Evolutionary conservation across 202 grass and related monocot genomes (phyloP).

Genomic region (Alloteropsis angusta): DNA sequence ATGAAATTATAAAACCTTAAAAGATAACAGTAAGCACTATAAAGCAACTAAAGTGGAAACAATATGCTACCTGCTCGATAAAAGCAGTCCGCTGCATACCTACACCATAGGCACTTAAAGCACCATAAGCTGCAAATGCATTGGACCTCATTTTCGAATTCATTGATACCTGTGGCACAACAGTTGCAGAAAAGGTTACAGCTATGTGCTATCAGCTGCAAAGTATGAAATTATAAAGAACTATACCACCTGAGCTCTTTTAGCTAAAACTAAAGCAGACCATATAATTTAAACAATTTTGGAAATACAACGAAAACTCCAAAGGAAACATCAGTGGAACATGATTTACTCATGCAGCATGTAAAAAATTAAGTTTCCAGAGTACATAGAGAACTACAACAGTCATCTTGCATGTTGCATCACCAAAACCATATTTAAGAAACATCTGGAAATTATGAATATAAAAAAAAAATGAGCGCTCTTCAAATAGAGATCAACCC

Average conservation of each 20-base stretch:
- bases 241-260: not conserved
- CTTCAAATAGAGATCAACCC: not conserved
- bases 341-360: not conserved
- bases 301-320: not conserved
- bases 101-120: conserved; percentile 69
- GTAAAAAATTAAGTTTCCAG: conserved; percentile 3
- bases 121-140: conserved; percentile 97
- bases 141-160: conserved; percentile 93
- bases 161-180: conserved; percentile 67
- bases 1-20: not conserved
- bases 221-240: conserved; percentile 8
- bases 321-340: not conserved
- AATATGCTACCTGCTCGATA: conserved; percentile 77
- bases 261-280: not conserved
- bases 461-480: not conserved
- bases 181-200: conserved; percentile 24
- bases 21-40: conserved; percentile 21
- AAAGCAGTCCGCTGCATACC: conserved; percentile 82
- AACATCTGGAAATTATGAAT: not conserved
- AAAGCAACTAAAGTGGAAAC: conserved; percentile 19
- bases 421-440: not conserved
- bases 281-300: not conserved
- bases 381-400: not conserved
- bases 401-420: not conserved
- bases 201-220: not conserved